Conservation (phyloP, 2,329 filamentous ascomycete genomes). For the Apiospora phragmitis region DNA sequence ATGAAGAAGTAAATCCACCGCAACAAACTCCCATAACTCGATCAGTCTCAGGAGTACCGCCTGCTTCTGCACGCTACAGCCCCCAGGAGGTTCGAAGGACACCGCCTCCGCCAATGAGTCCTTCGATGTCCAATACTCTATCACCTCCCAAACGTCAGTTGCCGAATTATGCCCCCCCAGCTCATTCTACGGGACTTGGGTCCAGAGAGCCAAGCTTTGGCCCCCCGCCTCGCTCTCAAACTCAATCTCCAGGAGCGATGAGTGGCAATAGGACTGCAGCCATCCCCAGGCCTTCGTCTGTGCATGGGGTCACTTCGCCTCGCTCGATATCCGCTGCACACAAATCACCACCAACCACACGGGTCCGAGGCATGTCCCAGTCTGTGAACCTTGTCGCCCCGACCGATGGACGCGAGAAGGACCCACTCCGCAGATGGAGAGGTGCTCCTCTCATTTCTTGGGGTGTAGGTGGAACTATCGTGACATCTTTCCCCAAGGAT, state of each 20-base stretch:
- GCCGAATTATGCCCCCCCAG: slow-evolving; percentile 52
- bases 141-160: slow-evolving; percentile 58
- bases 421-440: slow-evolving; percentile 87
- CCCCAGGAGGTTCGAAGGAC: slow-evolving; percentile 45
- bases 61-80: slow-evolving; percentile 34
- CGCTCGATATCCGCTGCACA: slow-evolving; percentile 21
- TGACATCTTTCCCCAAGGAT: slow-evolving; percentile 86
- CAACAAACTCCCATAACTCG: slow-evolving; percentile 24
- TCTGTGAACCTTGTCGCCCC: slow-evolving; percentile 60
- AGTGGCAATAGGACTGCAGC: slow-evolving; percentile 44
- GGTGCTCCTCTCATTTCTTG: slow-evolving; percentile 85
- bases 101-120: slow-evolving; percentile 46
- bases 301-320: slow-evolving; percentile 46
- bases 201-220: slow-evolving; percentile 42
- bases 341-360: slow-evolving; percentile 30
- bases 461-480: slow-evolving; percentile 80
- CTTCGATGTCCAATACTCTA: slow-evolving; percentile 41
- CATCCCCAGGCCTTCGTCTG: slow-evolving; percentile 55
- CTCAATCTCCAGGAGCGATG: slow-evolving; percentile 58
- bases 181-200: slow-evolving; percentile 29
- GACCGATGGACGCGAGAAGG: slow-evolving; percentile 66
- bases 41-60: slow-evolving; percentile 16
- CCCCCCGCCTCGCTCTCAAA: slow-evolving; percentile 61
- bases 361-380: slow-evolving; percentile 54
- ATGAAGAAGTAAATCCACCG: slow-evolving; percentile 51